Evolutionary conservation across 192 early-diverging fungal genomes (phyloP), one percentile per base, ranked within the genome.

Genomic region (Coemansia sp.): DNA sequence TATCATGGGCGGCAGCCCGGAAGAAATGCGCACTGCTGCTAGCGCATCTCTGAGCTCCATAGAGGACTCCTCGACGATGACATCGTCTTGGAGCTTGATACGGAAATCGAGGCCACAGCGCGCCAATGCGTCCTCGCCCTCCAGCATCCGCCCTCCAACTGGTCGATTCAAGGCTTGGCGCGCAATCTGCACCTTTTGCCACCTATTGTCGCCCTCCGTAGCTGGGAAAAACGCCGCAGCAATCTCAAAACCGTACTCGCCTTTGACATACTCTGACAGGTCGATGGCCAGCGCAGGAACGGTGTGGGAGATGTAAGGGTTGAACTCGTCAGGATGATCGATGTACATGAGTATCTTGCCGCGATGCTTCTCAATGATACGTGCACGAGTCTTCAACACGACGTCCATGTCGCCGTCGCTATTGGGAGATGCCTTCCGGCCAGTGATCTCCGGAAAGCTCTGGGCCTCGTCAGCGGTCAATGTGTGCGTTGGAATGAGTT

Each of bases 181-280:
- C n/a, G 78, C 75, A 38, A 84, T 41, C 64, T 84, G 83, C 32
- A 60, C 75, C 56, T 80, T 80, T 50, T 84, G 83, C 83, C 83
- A 84, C 24, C 38, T 62, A 45, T 70, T 37, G 2, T 32, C 47
- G 32, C 72, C 71, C 44, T 68, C 62, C 1, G 68, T 11, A 1
- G 69, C 67, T 0, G 69, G 68, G 3, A 50, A 35, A 59, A 77
- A 58, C 30, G 66, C 62, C 10, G 61, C 83, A 0, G 67, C 69
- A 10, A 84, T 59, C 61, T 76, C 83, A 61, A 80, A 84, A 0
- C 83, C 83, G 43, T 80, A 78, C 27, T 77, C 83, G 55, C 56
- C 68, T 18, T 58, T 65, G 15, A 80, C 71, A 35, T 75, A 73
- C 44, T 71, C 67, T 11, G 72, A 67, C 45, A 84, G 32, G 35